A percentile compares a stretch with the other conserved stretches of the same genome.
Conservation (phyloP, 805 yeast species). For the Dipodascus albidus region DNA sequence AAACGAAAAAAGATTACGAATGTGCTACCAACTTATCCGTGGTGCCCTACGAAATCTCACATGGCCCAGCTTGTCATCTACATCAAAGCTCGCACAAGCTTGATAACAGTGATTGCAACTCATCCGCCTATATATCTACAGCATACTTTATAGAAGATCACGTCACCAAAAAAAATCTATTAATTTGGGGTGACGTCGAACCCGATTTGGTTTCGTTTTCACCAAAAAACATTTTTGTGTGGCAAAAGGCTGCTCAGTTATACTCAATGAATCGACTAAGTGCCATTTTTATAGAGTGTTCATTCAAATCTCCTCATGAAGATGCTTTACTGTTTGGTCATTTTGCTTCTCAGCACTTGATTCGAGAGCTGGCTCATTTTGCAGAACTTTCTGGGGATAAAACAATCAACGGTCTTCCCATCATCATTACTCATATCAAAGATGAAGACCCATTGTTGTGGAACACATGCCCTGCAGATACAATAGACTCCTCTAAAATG, state of each 20-base stretch:
- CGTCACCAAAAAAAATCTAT: slow-evolving; percentile 27
- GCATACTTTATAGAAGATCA: slow-evolving; percentile 45
- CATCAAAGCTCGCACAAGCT: too few relatives aligned
- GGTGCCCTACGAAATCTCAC: slow-evolving; percentile 18
- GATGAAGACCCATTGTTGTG: slow-evolving; percentile 7
- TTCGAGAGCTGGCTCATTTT: slow-evolving; percentile 38
- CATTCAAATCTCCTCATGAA: slow-evolving; percentile 37
- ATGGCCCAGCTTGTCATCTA: too few relatives aligned
- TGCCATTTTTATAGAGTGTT: slow-evolving; percentile 69
- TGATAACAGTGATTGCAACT: too few relatives aligned
- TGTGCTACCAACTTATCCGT: slow-evolving; percentile 12
- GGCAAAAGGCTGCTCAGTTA: slow-evolving; percentile 44
- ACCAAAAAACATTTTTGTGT: slow-evolving; percentile 33
- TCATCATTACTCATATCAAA: slow-evolving; percentile 45
- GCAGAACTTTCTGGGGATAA: slow-evolving; percentile 16
- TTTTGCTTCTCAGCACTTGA: slow-evolving; percentile 53
- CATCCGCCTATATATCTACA: slow-evolving; percentile 33
- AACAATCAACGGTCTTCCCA: slow-evolving; percentile 30
- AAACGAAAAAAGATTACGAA: not conserved
- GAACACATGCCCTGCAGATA: not conserved
- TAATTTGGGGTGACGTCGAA: slow-evolving; percentile 81
- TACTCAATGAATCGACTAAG: slow-evolving; percentile 32
- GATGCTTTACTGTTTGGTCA: slow-evolving; percentile 63
- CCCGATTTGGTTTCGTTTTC: slow-evolving; percentile 40
- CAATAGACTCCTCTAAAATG: not conserved